These are phyloP conservation scores for Rosa persica DNA, from an alignment of 306 rosid species.

Conservation along the genomic window DNA sequence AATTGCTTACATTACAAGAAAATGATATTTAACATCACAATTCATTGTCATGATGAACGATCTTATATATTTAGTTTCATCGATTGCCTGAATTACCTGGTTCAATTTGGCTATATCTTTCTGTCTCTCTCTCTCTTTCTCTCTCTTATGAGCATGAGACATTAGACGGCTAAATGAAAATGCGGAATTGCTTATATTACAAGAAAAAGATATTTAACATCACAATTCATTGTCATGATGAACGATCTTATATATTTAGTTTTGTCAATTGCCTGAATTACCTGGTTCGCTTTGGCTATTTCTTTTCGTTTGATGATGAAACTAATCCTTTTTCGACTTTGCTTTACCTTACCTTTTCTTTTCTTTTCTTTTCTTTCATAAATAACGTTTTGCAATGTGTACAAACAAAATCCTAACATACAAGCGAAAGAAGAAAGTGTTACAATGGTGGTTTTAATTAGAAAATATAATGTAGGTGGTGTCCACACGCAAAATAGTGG, in stretches of 20 bases:
- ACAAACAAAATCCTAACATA: not conserved
- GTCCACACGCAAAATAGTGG: not conserved
- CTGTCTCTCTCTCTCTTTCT: too few species aligned
- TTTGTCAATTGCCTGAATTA: not conserved
- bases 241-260: not conserved
- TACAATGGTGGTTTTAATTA: not conserved
- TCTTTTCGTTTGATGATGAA: not conserved
- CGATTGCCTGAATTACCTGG: not conserved
- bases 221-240: constrained; percentile 6
- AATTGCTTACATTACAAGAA: constrained; percentile 17
- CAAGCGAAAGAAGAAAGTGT: not conserved
- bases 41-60: not conserved
- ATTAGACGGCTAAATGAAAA: not conserved
- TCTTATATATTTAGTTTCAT: not conserved
- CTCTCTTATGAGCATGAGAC: not conserved
- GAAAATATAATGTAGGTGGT: not conserved
- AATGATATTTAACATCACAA: not conserved
- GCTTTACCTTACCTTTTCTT: not conserved
- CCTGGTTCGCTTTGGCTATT: not conserved
- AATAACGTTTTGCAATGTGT: not conserved
- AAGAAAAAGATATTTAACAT: not conserved
- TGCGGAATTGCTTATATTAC: constrained; percentile 17
- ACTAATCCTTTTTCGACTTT: not conserved
- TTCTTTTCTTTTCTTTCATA: not conserved
- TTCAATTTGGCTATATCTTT: not conserved